A percentile compares a stretch with the other conserved stretches of the same genome.
Evolutionary conservation across 2,329 filamentous ascomycete genomes (phyloP).

Genomic region (Trichoderma koningiopsis): DNA sequence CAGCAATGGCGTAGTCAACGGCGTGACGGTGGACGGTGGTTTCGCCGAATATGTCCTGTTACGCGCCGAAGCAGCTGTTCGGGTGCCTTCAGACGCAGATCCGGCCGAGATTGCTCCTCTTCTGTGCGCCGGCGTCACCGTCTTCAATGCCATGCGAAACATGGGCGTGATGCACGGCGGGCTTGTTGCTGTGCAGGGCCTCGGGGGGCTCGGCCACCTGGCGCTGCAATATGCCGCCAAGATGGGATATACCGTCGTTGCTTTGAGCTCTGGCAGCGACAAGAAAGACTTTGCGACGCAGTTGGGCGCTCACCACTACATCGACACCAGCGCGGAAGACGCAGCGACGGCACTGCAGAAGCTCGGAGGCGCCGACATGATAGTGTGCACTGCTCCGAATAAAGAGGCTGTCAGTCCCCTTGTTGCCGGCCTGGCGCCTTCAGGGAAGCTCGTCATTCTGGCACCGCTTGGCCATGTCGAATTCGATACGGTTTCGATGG

Average conservation of each 20-base stretch:
- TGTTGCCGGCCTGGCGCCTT: conserved; percentile 53
- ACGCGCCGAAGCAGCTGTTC: conserved; percentile 61
- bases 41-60: conserved; percentile 66
- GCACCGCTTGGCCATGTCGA: conserved; percentile 52
- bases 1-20: conserved; percentile 63
- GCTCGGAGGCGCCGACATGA: conserved; percentile 63
- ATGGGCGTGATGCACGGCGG: conserved; percentile 54
- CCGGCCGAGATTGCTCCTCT: conserved; percentile 59
- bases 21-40: conserved; percentile 66
- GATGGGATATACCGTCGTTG: conserved; percentile 75
- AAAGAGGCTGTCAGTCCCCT: conserved; percentile 56
- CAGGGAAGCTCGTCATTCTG: conserved; percentile 62
- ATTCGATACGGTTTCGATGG: conserved; percentile 46
- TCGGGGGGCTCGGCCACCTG: conserved; percentile 76
- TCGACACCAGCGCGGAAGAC: conserved; percentile 56
- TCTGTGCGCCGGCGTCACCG: conserved; percentile 66
- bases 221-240: conserved; percentile 74
- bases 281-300: conserved; percentile 67
- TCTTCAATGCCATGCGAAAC: conserved; percentile 63
- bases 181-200: conserved; percentile 64
- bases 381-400: conserved; percentile 66
- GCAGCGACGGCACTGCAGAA: conserved; percentile 51
- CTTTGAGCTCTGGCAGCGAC: conserved; percentile 63
- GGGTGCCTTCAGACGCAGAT: conserved; percentile 55
- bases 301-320: conserved; percentile 49